Percentiles rank a stretch among this genome's conserved stretches.
phyloP scores from a whole-genome alignment of 176 grass and related monocot species.

The Raddia guianensis region DNA sequence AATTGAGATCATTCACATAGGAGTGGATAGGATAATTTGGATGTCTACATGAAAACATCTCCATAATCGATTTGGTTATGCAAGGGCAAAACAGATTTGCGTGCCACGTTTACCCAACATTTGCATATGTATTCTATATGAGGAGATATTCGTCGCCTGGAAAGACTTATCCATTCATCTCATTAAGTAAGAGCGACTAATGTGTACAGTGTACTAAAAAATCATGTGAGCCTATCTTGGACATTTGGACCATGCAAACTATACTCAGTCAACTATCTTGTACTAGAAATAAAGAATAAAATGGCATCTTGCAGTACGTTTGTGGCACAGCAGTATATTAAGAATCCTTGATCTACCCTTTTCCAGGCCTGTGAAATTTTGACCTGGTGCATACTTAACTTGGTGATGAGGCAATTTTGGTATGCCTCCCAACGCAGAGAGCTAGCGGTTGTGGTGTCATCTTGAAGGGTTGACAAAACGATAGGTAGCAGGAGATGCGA shows the following conservation, averaged over 20 bases:
- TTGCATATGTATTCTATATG: neutral
- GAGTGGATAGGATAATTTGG: neutral
- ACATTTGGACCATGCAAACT: constrained; percentile 3
- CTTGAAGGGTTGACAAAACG: neutral
- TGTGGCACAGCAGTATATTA: neutral
- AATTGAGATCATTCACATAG: neutral
- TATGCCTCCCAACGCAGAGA: neutral
- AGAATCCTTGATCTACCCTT: neutral
- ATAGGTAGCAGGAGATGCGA: neutral
- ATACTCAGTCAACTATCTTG: neutral
- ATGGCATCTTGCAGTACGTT: neutral
- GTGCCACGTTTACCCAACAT: neutral
- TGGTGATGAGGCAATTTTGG: neutral
- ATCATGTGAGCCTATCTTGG: neutral
- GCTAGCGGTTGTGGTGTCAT: neutral
- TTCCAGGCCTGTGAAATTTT: neutral
- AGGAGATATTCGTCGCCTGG: neutral
- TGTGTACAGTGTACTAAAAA: neutral
- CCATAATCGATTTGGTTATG: neutral
- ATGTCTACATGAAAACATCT: neutral
- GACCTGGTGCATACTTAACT: neutral
- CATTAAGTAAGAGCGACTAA: neutral
- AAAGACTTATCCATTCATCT: neutral
- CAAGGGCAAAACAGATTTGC: neutral
- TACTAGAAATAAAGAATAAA: neutral